These are phyloP conservation scores for Polyrhizophydium stewartii DNA, from an alignment of 371 early-diverging fungal genomes.

Conservation along the genomic window DNA sequence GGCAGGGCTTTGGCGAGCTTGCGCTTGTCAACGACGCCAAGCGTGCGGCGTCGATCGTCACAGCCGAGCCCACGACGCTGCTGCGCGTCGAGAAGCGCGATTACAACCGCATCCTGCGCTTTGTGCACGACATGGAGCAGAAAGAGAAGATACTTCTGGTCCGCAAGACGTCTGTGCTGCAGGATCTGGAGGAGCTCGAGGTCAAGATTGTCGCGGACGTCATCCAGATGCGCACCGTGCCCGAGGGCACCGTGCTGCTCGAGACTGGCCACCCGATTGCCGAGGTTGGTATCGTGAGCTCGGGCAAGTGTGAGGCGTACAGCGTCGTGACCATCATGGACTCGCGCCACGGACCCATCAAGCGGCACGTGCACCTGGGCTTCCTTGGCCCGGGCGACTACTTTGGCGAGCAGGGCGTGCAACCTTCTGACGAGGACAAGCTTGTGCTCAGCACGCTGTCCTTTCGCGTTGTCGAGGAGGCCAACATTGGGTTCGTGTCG, in stretches of 20 bases:
- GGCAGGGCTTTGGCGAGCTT: slow-evolving; percentile 29
- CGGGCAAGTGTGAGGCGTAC: slow-evolving; percentile 16
- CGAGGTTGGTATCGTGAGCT: slow-evolving; percentile 17
- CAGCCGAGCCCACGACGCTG: slow-evolving; percentile 12
- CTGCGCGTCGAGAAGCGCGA: slow-evolving; percentile 28
- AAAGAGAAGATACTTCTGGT: slow-evolving; percentile 24
- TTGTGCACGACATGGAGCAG: slow-evolving; percentile 23
- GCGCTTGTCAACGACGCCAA: slow-evolving; percentile 21
- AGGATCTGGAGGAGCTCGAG: not conserved
- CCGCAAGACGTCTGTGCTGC: slow-evolving; percentile 6
- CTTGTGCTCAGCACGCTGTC: too few relatives aligned
- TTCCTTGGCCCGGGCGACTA: too few relatives aligned
- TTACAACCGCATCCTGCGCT: slow-evolving; percentile 29
- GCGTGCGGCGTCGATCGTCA: slow-evolving; percentile 28
- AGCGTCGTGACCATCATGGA: too few relatives aligned
- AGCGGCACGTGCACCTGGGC: too few relatives aligned
- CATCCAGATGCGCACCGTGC: slow-evolving; percentile 1
- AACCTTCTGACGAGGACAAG: too few relatives aligned
- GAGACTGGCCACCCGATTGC: slow-evolving; percentile 6
- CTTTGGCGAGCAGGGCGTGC: too few relatives aligned
- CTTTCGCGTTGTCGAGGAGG: too few relatives aligned
- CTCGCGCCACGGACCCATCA: too few relatives aligned
- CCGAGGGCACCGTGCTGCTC: slow-evolving; percentile 5
- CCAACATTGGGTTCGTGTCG: too few relatives aligned
- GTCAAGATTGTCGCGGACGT: slow-evolving; percentile 19